Conservation (phyloP, 441 rosid species). For the Euphorbia corollata region DNA sequence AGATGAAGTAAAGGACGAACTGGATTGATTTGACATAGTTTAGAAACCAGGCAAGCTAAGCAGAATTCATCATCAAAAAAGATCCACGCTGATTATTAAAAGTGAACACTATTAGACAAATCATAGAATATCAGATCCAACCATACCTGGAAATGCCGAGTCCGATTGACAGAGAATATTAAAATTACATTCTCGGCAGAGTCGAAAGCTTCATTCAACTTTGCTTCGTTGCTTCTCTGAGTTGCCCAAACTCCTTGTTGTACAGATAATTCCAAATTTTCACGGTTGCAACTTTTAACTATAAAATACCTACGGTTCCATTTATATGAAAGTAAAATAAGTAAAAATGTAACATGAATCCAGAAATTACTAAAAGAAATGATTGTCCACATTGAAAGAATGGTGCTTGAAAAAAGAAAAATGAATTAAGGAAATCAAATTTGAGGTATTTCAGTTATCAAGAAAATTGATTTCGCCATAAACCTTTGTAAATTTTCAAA, state of each 20-base stretch:
- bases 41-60: neutral
- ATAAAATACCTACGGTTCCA: slow-evolving; percentile 77
- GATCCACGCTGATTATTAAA: neutral
- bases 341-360: slow-evolving; percentile 17
- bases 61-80: neutral
- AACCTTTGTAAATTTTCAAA: neutral
- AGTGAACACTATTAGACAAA: neutral
- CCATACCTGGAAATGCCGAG: slow-evolving; percentile 96
- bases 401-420: slow-evolving; percentile 4
- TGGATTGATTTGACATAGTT: neutral
- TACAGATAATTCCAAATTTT: slow-evolving; percentile 93
- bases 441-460: neutral
- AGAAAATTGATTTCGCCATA: neutral
- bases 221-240: slow-evolving; percentile 96
- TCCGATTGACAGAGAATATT: slow-evolving; percentile 86
- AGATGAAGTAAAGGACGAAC: slow-evolving; percentile 4
- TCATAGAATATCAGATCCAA: slow-evolving; percentile 17
- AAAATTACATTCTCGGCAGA: slow-evolving; percentile 83
- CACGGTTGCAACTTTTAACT: slow-evolving; percentile 95
- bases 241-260: slow-evolving; percentile 99
- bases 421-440: neutral
- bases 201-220: slow-evolving; percentile 95
- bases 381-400: slow-evolving; percentile 15
- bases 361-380: slow-evolving; percentile 14
- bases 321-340: slow-evolving; percentile 24